Percentiles rank a stretch among this genome's conserved stretches.
Evolutionary conservation across 2,329 filamentous ascomycete genomes (phyloP).

Genomic region (Trichoderma breve): DNA sequence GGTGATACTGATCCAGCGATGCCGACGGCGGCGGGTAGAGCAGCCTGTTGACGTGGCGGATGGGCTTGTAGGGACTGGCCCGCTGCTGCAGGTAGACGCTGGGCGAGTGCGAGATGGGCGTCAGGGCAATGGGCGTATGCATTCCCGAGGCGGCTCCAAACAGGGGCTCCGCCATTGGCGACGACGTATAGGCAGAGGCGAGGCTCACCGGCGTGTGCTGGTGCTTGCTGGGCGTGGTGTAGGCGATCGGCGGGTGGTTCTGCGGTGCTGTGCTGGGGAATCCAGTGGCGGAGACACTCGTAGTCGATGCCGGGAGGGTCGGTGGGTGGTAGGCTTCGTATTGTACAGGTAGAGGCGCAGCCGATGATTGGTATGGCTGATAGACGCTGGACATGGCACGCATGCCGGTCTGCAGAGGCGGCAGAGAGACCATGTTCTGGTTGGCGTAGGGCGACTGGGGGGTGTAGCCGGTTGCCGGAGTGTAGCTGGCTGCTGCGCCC

Average conservation of each 20-base stretch:
- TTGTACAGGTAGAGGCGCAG: not conserved
- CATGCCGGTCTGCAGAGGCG: constrained; percentile 58
- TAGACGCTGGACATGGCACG: constrained; percentile 79
- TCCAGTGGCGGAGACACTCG: constrained; percentile 26
- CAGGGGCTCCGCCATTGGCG: constrained; percentile 63
- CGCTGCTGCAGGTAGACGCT: constrained; percentile 84
- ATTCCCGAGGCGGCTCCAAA: constrained; percentile 49
- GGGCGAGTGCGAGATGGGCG: constrained; percentile 75
- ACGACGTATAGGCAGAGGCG: constrained; percentile 53
- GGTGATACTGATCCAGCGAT: constrained; percentile 72
- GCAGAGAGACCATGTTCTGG: constrained; percentile 52
- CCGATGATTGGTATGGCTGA: constrained; percentile 39
- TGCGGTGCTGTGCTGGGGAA: constrained; percentile 25
- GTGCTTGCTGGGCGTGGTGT: constrained; percentile 52
- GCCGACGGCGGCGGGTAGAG: constrained; percentile 80
- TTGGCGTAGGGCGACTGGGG: constrained; percentile 39
- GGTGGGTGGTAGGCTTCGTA: constrained; percentile 24
- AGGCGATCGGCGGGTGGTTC: constrained; percentile 34
- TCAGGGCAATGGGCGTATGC: constrained; percentile 57
- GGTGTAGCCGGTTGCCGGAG: constrained; percentile 35
- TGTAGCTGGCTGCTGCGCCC: not conserved
- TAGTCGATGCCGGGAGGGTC: constrained; percentile 26
- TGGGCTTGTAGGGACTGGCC: constrained; percentile 87
- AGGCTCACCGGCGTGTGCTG: constrained; percentile 25
- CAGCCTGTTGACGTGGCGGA: constrained; percentile 86